Evolutionary conservation across 1,139 yeast genomes (phyloP).

Genomic region (Eremothecium coryli): DNA sequence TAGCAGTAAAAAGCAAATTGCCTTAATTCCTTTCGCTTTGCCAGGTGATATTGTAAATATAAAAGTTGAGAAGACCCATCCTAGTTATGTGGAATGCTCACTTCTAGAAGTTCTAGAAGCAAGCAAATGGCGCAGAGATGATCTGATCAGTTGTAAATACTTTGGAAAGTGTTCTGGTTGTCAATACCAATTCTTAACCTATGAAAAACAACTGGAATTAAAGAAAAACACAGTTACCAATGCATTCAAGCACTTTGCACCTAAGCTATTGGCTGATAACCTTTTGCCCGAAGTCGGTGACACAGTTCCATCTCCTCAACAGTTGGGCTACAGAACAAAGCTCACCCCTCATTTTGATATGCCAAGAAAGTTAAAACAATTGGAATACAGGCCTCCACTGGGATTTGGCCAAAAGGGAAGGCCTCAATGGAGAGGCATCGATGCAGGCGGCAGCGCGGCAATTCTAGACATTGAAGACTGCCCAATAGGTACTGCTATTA

Average conservation of each 20-base stretch:
- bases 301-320: conserved; percentile 74
- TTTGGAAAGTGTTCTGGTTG: conserved; percentile 86
- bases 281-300: conserved; percentile 50
- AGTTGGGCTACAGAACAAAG: conserved; percentile 76
- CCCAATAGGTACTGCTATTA: conserved; percentile 70
- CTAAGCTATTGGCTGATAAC: conserved; percentile 33
- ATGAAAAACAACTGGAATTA: conserved; percentile 59
- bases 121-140: conserved; percentile 46
- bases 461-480: conserved; percentile 90
- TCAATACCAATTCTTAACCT: conserved; percentile 76
- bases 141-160: conserved; percentile 54
- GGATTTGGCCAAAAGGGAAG: conserved; percentile 86
- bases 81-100: conserved; percentile 68
- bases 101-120: conserved; percentile 43
- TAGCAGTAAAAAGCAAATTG: conserved; percentile 35
- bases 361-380: conserved; percentile 37
- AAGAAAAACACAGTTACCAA: conserved; percentile 68
- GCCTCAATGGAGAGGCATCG: conserved; percentile 51
- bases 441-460: conserved; percentile 41
- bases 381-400: conserved; percentile 49
- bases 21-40: conserved; percentile 72
- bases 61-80: conserved; percentile 70
- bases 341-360: conserved; percentile 92
- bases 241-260: conserved; percentile 75
- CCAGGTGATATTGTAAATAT: conserved; percentile 76